phyloP scores from a whole-genome alignment of 192 early-diverging fungal species.

The Coemansia sp. region DNA sequence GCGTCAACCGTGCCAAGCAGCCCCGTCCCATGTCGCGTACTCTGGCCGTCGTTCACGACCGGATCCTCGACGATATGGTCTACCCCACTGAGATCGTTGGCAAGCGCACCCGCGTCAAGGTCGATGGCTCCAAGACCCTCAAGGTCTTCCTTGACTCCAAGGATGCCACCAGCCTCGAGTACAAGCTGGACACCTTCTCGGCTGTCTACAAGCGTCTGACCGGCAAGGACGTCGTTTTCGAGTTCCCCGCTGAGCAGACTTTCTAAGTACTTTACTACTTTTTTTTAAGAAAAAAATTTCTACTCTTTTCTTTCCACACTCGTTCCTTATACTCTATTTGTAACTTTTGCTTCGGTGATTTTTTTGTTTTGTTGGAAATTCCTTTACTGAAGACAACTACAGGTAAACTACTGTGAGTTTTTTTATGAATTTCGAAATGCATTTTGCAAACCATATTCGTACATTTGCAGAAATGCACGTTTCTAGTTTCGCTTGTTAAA shows the following conservation, averaged over 20 bases:
- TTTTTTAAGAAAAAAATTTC: no score
- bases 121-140: slow-evolving; percentile 90
- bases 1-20: slow-evolving; percentile 87
- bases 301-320: no score
- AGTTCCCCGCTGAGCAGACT: slow-evolving; percentile 76
- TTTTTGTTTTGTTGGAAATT: no score
- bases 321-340: no score
- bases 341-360: no score
- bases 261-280: slow-evolving; percentile 25
- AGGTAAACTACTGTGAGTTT: no score
- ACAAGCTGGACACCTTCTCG: slow-evolving; percentile 98
- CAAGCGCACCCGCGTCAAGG: slow-evolving; percentile 95
- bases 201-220: slow-evolving; percentile 94
- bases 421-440: no score
- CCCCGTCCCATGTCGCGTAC: slow-evolving; percentile 94
- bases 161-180: slow-evolving; percentile 95
- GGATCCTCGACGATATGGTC: slow-evolving; percentile 95
- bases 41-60: slow-evolving; percentile 94
- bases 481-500: no score
- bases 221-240: slow-evolving; percentile 97
- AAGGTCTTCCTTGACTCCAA: slow-evolving; percentile 98
- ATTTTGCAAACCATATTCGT: no score
- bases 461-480: no score
- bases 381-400: no score
- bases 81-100: slow-evolving; percentile 99